phyloP scores from a whole-genome alignment of 257 asterid genomes.

The Salvia hispanica region DNA sequence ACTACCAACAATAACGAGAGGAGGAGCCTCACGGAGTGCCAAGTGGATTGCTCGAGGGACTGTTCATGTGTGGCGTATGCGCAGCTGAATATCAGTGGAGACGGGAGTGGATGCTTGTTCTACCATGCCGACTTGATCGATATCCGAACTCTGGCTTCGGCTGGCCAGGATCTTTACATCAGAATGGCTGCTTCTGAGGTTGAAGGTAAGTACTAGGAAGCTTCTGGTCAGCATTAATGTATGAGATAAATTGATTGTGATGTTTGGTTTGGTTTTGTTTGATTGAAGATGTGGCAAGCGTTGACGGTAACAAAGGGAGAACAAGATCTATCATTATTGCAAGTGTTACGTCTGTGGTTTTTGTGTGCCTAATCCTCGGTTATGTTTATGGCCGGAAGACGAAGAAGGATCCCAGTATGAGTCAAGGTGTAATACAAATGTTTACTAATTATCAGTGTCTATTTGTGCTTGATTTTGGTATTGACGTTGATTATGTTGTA shows the following conservation, averaged over 20 bases:
- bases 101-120: not conserved
- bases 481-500: not conserved
- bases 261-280: too few relatives aligned
- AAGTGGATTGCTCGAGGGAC: not conserved
- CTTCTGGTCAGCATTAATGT: too few relatives aligned
- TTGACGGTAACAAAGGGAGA: too few relatives aligned
- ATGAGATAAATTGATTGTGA: too few relatives aligned
- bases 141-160: not conserved
- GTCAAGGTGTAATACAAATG: not conserved
- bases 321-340: not conserved
- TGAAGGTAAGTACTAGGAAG: too few relatives aligned
- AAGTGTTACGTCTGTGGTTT: not conserved
- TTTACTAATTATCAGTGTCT: too few relatives aligned
- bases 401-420: too few relatives aligned
- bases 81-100: conserved; percentile 1
- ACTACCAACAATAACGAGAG: not conserved
- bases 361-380: too few relatives aligned
- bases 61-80: conserved; percentile 20
- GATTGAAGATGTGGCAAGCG: too few relatives aligned
- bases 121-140: not conserved
- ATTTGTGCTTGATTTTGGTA: too few relatives aligned
- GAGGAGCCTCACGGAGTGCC: not conserved
- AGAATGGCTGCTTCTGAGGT: not conserved
- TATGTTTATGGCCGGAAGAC: too few relatives aligned
- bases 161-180: conserved; percentile 1